phyloP scores from a whole-genome alignment of 768 basidiomycete species.

The Lactifluus rugatus region DNA sequence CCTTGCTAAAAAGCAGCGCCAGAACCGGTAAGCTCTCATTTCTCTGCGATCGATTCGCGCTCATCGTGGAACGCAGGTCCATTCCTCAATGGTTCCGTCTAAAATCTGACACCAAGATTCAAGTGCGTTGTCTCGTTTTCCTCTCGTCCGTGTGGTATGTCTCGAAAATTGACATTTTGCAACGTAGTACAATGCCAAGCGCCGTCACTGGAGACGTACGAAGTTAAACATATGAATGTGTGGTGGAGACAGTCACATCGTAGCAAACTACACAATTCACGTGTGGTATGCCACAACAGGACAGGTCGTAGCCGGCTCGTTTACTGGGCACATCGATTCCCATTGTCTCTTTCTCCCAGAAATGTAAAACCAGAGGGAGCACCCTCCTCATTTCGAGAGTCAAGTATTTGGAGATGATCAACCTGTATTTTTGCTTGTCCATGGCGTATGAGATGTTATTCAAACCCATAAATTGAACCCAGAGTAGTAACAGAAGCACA shows the following conservation, averaged over 20 bases:
- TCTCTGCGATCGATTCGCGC: neutral
- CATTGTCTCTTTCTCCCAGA: neutral
- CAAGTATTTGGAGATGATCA: neutral
- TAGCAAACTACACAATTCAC: neutral
- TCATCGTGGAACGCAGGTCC: slow-evolving; percentile 42
- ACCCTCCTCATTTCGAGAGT: neutral
- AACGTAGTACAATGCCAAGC: slow-evolving; percentile 80
- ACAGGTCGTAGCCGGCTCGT: too few relatives aligned
- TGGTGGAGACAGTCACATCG: neutral
- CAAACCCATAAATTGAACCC: too few relatives aligned
- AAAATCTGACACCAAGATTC: slow-evolving; percentile 92
- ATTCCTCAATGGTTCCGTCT: slow-evolving; percentile 99
- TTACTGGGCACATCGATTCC: too few relatives aligned
- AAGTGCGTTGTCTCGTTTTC: slow-evolving; percentile 38
- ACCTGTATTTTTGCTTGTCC: neutral
- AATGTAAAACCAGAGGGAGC: neutral
- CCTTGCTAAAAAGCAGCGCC: slow-evolving; percentile 90
- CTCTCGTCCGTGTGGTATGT: neutral
- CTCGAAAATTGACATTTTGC: neutral
- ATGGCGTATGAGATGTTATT: neutral
- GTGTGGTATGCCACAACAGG: too few relatives aligned
- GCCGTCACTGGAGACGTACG: slow-evolving; percentile 98
- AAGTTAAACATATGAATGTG: slow-evolving; percentile 85
- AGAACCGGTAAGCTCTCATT: slow-evolving; percentile 65
- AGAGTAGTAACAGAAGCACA: too few relatives aligned